Evolutionary conservation across 2,329 filamentous ascomycete genomes (phyloP), one percentile per base, ranked within the genome.

Genomic region (Aspergillus terreus): DNA sequence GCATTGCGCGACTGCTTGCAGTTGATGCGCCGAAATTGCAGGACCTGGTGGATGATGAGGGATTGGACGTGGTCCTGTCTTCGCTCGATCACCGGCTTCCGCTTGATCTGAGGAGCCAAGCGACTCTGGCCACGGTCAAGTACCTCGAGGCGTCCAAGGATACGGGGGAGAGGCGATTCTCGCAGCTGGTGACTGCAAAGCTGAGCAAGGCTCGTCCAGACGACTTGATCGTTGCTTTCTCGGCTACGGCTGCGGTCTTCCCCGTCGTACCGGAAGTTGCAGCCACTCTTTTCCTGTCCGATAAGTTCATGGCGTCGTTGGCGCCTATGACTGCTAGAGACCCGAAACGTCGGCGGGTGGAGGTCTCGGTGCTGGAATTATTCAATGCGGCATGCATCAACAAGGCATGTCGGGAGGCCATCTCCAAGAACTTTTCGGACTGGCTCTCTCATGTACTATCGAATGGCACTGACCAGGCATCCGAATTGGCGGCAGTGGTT

Each of bases 321-420:
- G 85, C 87, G 14, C 83, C 87, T 12, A 76, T 95, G 49, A 87
- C 95, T 71, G 81, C 87, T 58, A 82, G 85, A 60, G 90, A 86
- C 66, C 88, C 87, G 77, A 95, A 92, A 76, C 92, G 87, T 66
- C 82, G 83, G 59, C 90, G 90, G 62, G 87, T 97, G 19, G 91
- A 96, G 71, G 86, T 88, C 52, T 88, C 91, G 2, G 87, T 90
- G 44, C 73, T 99, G 59, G 89, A 96, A 64, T 84, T 99, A 74
- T 79, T 99, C 52, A 96, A 92, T 71, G 90, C 90, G 11, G 92
- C 92, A 6, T 96, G 91, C 71, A 88, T 96, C 71, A 88, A 95
- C 66, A 80, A 84, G 44, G 76, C 82, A 6, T 97, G 92, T 64
- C 84, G 94, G 19, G 88, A 92, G 58, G 87, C 88, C 7, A 88